These are phyloP conservation scores for Xylogone sp. DNA, from an alignment of 2,329 filamentous ascomycete genomes.

Conservation along the genomic window DNA sequence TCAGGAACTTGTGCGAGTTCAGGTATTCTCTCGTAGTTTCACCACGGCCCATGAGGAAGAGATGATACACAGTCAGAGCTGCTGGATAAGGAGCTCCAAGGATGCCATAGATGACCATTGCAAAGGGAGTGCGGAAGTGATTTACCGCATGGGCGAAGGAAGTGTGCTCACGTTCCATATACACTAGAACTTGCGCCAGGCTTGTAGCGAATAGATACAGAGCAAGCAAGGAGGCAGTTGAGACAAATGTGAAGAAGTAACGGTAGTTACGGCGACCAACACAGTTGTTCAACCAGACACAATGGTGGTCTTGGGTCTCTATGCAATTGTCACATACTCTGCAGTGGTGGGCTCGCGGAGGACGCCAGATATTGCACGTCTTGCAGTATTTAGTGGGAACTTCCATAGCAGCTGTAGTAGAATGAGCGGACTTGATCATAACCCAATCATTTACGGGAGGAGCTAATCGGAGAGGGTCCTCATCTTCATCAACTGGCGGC, in stretches of 20 bases:
- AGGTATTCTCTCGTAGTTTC: slow-evolving; percentile 97
- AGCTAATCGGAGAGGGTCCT: slow-evolving; percentile 77
- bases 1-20: slow-evolving; percentile 91
- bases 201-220: slow-evolving; percentile 73
- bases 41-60: slow-evolving; percentile 85
- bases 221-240: slow-evolving; percentile 70
- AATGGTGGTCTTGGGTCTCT: slow-evolving; percentile 96
- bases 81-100: slow-evolving; percentile 75
- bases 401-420: slow-evolving; percentile 83
- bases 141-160: slow-evolving; percentile 66
- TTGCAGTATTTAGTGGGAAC: slow-evolving; percentile 98
- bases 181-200: slow-evolving; percentile 76
- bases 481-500: slow-evolving; percentile 68
- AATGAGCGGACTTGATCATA: slow-evolving; percentile 76
- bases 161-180: slow-evolving; percentile 58
- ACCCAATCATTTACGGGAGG: slow-evolving; percentile 93
- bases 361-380: slow-evolving; percentile 96
- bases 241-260: slow-evolving; percentile 93
- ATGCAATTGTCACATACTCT: slow-evolving; percentile 96
- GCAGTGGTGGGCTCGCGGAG: slow-evolving; percentile 92
- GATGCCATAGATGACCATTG: slow-evolving; percentile 80
- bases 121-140: slow-evolving; percentile 76
- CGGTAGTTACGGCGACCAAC: slow-evolving; percentile 96
- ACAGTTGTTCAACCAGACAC: slow-evolving; percentile 98
- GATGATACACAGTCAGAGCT: slow-evolving; percentile 80